Evolutionary conservation across 1,284 basidiomycete genomes (phyloP).

Genomic region (Singerocomus inundabilis): DNA sequence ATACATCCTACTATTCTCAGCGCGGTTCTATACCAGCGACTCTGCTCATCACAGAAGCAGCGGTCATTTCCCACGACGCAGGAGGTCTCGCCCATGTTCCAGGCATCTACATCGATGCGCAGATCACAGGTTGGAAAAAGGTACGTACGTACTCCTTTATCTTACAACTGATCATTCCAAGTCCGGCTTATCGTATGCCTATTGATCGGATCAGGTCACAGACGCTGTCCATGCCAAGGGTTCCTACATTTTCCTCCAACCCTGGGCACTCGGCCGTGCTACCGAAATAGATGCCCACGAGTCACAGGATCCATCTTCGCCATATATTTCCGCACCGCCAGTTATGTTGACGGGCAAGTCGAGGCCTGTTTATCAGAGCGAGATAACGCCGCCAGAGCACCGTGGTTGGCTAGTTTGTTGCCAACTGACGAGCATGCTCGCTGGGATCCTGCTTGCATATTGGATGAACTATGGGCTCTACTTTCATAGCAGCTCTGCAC

Average conservation of each 20-base stretch:
- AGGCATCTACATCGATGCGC: conserved; percentile 25
- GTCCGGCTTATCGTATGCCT: neutral
- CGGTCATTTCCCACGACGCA: conserved; percentile 29
- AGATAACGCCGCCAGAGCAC: conserved; percentile 16
- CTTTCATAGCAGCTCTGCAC: conserved; percentile 11
- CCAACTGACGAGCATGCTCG: conserved; percentile 17
- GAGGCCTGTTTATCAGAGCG: conserved; percentile 20
- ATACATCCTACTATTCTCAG: conserved; percentile 34
- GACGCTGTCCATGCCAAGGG: conserved; percentile 44
- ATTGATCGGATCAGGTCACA: conserved; percentile 24
- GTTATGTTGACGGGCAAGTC: conserved; percentile 35
- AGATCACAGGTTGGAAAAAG: conserved; percentile 27
- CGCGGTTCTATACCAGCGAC: conserved; percentile 27
- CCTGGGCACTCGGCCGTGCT: conserved; percentile 43
- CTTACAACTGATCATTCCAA: neutral
- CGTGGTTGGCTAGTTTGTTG: conserved; percentile 19
- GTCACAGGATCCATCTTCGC: conserved; percentile 23
- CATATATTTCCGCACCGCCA: conserved; percentile 42
- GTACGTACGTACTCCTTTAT: neutral
- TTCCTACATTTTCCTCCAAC: conserved; percentile 40
- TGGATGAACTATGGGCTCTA: conserved; percentile 20
- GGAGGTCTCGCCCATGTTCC: conserved; percentile 26
- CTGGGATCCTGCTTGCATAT: conserved; percentile 14
- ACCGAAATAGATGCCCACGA: conserved; percentile 29
- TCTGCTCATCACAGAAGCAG: conserved; percentile 36